phyloP scores from a whole-genome alignment of 2,329 filamentous ascomycete genomes.

The Fusarium hainanense region DNA sequence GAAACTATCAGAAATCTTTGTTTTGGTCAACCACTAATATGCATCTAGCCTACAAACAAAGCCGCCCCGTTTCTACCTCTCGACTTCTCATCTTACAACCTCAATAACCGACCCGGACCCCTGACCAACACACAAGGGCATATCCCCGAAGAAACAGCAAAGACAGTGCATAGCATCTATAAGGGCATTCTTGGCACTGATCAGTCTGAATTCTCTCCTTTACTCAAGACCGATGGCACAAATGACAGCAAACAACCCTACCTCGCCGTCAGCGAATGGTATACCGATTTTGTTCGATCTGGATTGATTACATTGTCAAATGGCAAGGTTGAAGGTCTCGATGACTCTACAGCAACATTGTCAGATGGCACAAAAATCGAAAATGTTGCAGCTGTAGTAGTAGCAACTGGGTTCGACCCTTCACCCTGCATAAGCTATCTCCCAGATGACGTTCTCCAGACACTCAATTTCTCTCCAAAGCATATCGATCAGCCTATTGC shows the following conservation, averaged over 20 bases:
- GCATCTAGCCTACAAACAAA: slow-evolving; percentile 54
- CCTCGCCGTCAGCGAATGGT: slow-evolving; percentile 76
- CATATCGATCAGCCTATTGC: slow-evolving; percentile 70
- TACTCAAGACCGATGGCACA: slow-evolving; percentile 53
- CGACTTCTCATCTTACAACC: slow-evolving; percentile 78
- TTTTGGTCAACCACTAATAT: not conserved
- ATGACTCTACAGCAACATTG: slow-evolving; percentile 52
- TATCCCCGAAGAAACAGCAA: slow-evolving; percentile 68
- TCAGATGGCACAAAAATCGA: slow-evolving; percentile 54
- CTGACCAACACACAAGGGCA: slow-evolving; percentile 73
- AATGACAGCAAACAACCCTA: slow-evolving; percentile 67
- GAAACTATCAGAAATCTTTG: not conserved
- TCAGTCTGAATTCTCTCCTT: slow-evolving; percentile 62
- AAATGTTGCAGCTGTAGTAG: slow-evolving; percentile 73
- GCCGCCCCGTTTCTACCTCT: slow-evolving; percentile 75
- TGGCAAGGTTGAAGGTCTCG: slow-evolving; percentile 57
- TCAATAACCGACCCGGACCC: slow-evolving; percentile 68
- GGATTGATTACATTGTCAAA: slow-evolving; percentile 65
- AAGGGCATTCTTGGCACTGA: slow-evolving; percentile 62
- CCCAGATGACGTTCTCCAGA: slow-evolving; percentile 63
- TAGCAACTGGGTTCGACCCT: slow-evolving; percentile 81
- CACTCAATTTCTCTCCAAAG: slow-evolving; percentile 66
- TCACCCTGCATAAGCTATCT: slow-evolving; percentile 73
- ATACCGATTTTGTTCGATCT: slow-evolving; percentile 78
- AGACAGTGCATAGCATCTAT: slow-evolving; percentile 63